A percentile compares a stretch with the other conserved stretches of the same genome.
Conservation (phyloP, 257 asterid genomes). For the Leonotis leonurus region DNA sequence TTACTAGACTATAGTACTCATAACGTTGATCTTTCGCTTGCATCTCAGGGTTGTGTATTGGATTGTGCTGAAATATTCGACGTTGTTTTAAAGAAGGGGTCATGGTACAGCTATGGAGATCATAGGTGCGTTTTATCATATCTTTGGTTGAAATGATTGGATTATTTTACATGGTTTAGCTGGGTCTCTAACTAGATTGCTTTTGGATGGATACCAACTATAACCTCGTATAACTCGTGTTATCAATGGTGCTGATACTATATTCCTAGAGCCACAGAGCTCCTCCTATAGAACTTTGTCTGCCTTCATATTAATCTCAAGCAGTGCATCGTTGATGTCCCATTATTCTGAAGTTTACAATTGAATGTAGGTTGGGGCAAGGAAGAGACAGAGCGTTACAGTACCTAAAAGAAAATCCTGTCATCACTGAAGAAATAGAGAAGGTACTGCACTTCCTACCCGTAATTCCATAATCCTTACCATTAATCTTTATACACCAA, state of each 20-base stretch:
- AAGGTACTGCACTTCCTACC: constrained; percentile 41
- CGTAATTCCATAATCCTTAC: not conserved
- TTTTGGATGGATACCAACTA: not conserved
- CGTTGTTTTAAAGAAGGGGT: constrained; percentile 75
- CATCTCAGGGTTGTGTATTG: constrained; percentile 72
- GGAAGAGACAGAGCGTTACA: constrained; percentile 95
- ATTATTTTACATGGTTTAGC: not conserved
- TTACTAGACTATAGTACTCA: constrained; percentile 4
- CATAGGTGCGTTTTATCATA: constrained; percentile 45
- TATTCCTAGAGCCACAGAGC: not conserved
- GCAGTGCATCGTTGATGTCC: not conserved
- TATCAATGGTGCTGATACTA: too few species aligned
- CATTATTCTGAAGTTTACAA: not conserved
- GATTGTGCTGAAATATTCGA: constrained; percentile 90
- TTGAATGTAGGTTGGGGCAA: constrained; percentile 71
- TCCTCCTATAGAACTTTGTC: not conserved
- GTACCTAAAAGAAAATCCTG: constrained; percentile 69
- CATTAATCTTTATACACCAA: not conserved
- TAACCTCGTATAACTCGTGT: not conserved
- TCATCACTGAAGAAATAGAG: constrained; percentile 73
- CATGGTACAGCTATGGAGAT: constrained; percentile 98
- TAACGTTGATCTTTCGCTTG: constrained; percentile 15
- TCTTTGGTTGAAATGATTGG: constrained; percentile 2
- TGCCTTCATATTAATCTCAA: not conserved
- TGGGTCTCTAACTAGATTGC: not conserved